Percentiles rank a stretch among this genome's conserved stretches.
phyloP scores from a whole-genome alignment of 176 grass and related monocot species.

The Phoenix roebelenii region DNA sequence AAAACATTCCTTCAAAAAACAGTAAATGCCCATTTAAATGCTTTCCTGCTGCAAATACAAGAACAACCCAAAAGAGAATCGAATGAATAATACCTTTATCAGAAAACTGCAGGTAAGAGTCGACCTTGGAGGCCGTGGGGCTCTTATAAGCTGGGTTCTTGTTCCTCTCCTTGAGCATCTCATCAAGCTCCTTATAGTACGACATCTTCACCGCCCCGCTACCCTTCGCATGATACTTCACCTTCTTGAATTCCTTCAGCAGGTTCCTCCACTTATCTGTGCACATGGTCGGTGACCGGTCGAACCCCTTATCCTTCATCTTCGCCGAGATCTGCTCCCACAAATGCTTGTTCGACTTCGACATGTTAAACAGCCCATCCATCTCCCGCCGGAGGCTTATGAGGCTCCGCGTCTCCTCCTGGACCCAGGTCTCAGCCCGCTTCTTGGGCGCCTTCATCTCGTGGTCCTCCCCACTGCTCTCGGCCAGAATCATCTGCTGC shows the following conservation, averaged over 20 bases:
- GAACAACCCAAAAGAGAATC: background rate
- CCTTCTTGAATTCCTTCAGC: conserved; percentile 98
- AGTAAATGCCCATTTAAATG: no score
- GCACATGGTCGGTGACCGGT: conserved; percentile 96
- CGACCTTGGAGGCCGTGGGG: conserved; percentile 56
- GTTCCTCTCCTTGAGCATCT: conserved; percentile 68
- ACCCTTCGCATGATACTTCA: conserved; percentile 55
- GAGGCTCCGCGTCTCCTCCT: conserved; percentile 80
- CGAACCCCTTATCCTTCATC: conserved; percentile 85
- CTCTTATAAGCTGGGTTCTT: conserved; percentile 34
- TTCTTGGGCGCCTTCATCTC: conserved; percentile 67
- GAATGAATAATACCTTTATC: conserved; percentile 23
- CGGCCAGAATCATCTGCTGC: conserved; percentile 30
- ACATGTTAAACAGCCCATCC: conserved; percentile 83
- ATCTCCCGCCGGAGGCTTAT: conserved; percentile 71
- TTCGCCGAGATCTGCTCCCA: conserved; percentile 91
- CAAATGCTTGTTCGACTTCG: conserved; percentile 98
- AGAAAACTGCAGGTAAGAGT: conserved; percentile 72
- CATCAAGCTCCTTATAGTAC: conserved; percentile 96
- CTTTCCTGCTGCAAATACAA: no score
- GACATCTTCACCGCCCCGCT: conserved; percentile 73
- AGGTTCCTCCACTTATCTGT: conserved; percentile 97
- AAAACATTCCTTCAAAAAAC: no score
- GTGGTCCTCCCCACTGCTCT: conserved; percentile 67
- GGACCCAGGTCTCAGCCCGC: conserved; percentile 94